A percentile compares a stretch with the other conserved stretches of the same genome.
phyloP scores from a whole-genome alignment of 2,329 filamentous ascomycete genomes.

The Iodosphaeria phyllophila region DNA sequence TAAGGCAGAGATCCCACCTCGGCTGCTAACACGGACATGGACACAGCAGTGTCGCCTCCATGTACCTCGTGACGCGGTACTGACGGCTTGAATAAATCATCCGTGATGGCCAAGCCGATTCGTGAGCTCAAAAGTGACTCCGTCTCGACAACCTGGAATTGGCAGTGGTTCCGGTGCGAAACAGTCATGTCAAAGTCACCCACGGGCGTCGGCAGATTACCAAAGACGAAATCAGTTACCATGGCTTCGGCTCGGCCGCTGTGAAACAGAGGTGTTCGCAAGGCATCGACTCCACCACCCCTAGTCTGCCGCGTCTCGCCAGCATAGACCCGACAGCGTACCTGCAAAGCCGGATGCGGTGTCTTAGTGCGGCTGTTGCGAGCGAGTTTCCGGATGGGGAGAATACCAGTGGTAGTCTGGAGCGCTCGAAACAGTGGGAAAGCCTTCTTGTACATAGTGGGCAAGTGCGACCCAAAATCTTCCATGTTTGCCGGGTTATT shows the following conservation, averaged over 20 bases:
- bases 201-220: constrained; percentile 68
- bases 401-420: constrained; percentile 61
- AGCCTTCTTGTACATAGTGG: constrained; percentile 91
- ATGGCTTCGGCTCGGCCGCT: constrained; percentile 50
- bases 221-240: constrained; percentile 63
- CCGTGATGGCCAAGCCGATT: constrained; percentile 71
- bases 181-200: constrained; percentile 70
- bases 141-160: constrained; percentile 79
- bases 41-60: constrained; percentile 16
- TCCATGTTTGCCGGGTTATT: constrained; percentile 24
- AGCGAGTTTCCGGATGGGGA: constrained; percentile 73
- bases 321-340: constrained; percentile 63
- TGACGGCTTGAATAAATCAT: constrained; percentile 71
- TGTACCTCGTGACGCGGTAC: constrained; percentile 34
- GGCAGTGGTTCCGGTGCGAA: constrained; percentile 72
- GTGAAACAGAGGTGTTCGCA: constrained; percentile 54
- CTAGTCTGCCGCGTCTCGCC: constrained; percentile 28
- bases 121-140: constrained; percentile 81
- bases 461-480: constrained; percentile 46
- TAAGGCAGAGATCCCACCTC: constrained; percentile 64
- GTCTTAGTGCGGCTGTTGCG: constrained; percentile 56
- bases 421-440: constrained; percentile 88
- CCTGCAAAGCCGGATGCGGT: constrained; percentile 45
- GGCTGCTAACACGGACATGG: too few relatives aligned
- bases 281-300: constrained; percentile 42